Conservation (phyloP, 768 basidiomycete genomes). For the Tylopilus cervinicoccineus region DNA sequence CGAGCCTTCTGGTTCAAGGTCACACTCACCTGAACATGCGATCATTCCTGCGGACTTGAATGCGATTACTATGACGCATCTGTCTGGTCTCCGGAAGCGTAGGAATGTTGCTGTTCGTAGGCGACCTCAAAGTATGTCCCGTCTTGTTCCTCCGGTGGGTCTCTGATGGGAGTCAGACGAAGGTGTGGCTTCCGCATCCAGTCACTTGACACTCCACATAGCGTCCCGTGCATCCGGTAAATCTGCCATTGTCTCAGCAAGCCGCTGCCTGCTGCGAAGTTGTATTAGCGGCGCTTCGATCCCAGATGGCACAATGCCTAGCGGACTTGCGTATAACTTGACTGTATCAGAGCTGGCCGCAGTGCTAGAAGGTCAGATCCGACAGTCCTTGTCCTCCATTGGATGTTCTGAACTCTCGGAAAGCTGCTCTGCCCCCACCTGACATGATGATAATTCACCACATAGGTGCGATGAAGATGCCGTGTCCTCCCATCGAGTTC, state of each 20-base stretch:
- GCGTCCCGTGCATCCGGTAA: slow-evolving; percentile 60
- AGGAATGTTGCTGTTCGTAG: slow-evolving; percentile 26
- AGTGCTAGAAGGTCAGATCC: slow-evolving; percentile 55
- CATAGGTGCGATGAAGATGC: slow-evolving; percentile 36
- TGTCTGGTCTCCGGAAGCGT: slow-evolving; percentile 15
- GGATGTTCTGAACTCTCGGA: slow-evolving; percentile 37
- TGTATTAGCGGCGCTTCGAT: not conserved
- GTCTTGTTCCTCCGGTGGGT: not conserved
- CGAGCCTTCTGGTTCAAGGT: slow-evolving; percentile 62
- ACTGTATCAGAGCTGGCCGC: slow-evolving; percentile 44
- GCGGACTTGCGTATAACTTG: slow-evolving; percentile 29
- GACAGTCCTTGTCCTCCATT: not conserved
- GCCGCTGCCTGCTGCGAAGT: slow-evolving; percentile 41
- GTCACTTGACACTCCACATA: slow-evolving; percentile 48
- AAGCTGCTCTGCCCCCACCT: slow-evolving; percentile 54
- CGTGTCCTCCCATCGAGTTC: slow-evolving; percentile 53
- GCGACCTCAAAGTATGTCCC: slow-evolving; percentile 21
- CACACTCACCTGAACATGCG: slow-evolving; percentile 49
- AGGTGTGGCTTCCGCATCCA: slow-evolving; percentile 7
- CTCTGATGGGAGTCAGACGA: slow-evolving; percentile 13
- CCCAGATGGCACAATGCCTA: not conserved
- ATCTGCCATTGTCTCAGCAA: slow-evolving; percentile 55
- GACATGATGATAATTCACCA: slow-evolving; percentile 78
- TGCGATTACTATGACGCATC: slow-evolving; percentile 17
- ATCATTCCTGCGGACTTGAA: slow-evolving; percentile 10